Conservation (phyloP, 2,329 filamentous ascomycete genomes). For the Botrytis fabae region DNA sequence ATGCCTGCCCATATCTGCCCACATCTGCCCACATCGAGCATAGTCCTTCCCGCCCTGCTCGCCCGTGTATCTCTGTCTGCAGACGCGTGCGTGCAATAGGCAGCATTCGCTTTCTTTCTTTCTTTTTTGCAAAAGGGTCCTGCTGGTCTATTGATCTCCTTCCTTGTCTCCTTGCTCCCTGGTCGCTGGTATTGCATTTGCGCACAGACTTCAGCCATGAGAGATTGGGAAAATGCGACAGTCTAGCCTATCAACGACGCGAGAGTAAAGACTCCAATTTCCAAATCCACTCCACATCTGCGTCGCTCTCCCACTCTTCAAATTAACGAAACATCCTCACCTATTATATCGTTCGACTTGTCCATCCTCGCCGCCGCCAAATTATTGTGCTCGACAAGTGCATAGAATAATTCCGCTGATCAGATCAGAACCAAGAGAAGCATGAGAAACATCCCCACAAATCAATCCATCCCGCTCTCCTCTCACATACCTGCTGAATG, state of each 20-base stretch:
- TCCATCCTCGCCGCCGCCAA: conserved; percentile 11
- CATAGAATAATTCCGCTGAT: conserved; percentile 9
- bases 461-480: background rate
- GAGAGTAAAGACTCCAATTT: background rate
- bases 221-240: background rate
- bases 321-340: conserved; percentile 4
- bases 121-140: background rate
- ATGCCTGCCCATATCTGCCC: background rate
- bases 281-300: background rate
- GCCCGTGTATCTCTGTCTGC: background rate
- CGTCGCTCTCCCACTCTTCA: conserved; percentile 14
- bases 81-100: background rate
- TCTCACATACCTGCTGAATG: conserved; percentile 2
- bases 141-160: background rate
- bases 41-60: background rate
- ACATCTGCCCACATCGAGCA: background rate
- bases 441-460: conserved; percentile 2
- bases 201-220: conserved; percentile 9
- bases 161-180: background rate
- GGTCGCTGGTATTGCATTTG: background rate
- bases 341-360: conserved; percentile 2
- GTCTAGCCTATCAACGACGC: background rate
- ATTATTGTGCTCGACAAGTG: conserved; percentile 5
- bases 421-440: conserved; percentile 11
- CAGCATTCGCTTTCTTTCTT: background rate